These are phyloP conservation scores for Jackrogersella multiformis DNA, from an alignment of 495 filamentous ascomycete genomes.

Conservation along the genomic window DNA sequence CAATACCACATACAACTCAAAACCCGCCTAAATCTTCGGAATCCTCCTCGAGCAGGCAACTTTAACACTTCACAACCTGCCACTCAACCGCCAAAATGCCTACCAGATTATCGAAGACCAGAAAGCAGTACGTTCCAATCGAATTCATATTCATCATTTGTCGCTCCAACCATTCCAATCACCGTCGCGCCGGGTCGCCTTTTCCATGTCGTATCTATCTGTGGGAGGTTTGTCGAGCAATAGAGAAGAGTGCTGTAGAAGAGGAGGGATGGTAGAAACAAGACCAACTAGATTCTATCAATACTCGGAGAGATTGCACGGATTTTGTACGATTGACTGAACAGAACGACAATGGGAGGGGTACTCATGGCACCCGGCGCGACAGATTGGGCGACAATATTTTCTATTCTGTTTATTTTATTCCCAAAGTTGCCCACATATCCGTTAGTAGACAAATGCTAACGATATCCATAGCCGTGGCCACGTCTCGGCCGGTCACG, in stretches of 20 bases:
- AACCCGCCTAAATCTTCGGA: conserved; percentile 29
- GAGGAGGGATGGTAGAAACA: conserved; percentile 13
- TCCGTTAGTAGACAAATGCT: conserved; percentile 29
- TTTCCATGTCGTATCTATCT: conserved; percentile 14
- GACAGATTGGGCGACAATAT: conserved; percentile 21
- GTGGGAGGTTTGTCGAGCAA: conserved; percentile 3
- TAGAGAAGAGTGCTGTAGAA: no score
- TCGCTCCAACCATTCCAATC: conserved; percentile 46
- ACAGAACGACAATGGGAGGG: not conserved
- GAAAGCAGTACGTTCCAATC: conserved; percentile 75
- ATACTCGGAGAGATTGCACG: not conserved
- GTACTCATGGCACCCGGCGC: conserved; percentile 28
- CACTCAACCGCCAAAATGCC: conserved; percentile 68
- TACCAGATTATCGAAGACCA: conserved; percentile 82
- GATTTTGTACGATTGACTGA: not conserved
- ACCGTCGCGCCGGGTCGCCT: conserved; percentile 17
- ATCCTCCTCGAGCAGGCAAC: conserved; percentile 34
- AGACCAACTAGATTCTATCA: not conserved
- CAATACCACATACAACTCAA: conserved; percentile 17
- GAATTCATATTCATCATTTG: conserved; percentile 16
- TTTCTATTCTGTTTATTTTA: no score
- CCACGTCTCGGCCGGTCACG: conserved; percentile 92
- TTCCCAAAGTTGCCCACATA: not conserved
- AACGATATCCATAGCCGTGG: conserved; percentile 71
- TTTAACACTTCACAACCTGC: conserved; percentile 35